Conservation (phyloP, 805 yeast genomes). For the Metschnikowia matae region DNA sequence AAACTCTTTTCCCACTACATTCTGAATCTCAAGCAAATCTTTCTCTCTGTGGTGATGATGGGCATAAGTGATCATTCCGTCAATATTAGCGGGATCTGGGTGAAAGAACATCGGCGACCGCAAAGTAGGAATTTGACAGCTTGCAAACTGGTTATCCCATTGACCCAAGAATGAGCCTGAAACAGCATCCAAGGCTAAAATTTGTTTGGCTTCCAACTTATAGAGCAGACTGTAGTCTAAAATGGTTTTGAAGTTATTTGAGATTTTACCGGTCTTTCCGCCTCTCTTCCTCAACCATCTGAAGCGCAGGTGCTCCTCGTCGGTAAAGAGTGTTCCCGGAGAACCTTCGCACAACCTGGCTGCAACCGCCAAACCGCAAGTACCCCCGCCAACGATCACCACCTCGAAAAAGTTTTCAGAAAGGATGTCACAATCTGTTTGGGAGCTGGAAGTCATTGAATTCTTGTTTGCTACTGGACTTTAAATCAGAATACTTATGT, state of each 20-base stretch:
- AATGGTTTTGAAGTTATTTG: conserved; percentile 13
- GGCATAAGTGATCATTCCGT: conserved; percentile 42
- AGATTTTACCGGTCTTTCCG: conserved; percentile 19
- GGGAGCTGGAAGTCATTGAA: background rate
- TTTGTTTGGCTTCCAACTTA: conserved; percentile 21
- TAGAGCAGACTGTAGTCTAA: conserved; percentile 12
- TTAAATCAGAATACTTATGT: background rate
- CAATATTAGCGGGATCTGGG: conserved; percentile 42
- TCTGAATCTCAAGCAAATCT: conserved; percentile 38
- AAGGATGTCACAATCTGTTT: background rate
- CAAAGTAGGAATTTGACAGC: conserved; percentile 40
- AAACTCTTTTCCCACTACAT: conserved; percentile 43
- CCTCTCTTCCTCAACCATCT: conserved; percentile 40
- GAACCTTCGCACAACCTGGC: conserved; percentile 40
- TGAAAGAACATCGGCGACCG: conserved; percentile 49
- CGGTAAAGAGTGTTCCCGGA: conserved; percentile 43
- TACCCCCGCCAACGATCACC: conserved; percentile 44
- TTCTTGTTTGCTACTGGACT: background rate
- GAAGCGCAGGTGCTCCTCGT: conserved; percentile 45
- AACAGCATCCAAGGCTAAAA: conserved; percentile 36
- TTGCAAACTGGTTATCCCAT: conserved; percentile 42
- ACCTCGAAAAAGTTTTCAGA: conserved; percentile 29
- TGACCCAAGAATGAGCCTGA: conserved; percentile 35
- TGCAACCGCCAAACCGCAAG: conserved; percentile 41
- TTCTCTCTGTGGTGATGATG: conserved; percentile 26